These are phyloP conservation scores for Talaromyces sp. DNA, from an alignment of 2,329 filamentous ascomycete genomes.

Conservation along the genomic window DNA sequence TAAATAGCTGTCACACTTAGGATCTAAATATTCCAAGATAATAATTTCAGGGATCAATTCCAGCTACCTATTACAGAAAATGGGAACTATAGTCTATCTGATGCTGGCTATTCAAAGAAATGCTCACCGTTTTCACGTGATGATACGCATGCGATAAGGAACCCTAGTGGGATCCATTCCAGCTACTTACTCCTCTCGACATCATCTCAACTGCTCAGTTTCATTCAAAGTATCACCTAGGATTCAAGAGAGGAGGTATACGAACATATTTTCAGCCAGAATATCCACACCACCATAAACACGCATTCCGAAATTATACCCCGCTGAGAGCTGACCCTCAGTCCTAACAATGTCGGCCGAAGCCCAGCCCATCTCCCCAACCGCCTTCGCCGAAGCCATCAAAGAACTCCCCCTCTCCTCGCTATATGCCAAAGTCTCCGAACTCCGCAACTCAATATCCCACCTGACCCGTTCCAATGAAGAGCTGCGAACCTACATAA, in stretches of 20 bases:
- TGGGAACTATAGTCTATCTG: background rate
- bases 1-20: no score
- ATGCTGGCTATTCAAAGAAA: background rate
- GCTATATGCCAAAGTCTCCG: slow-evolving; percentile 57
- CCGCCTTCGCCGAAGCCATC: slow-evolving; percentile 52
- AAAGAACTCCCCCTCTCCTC: slow-evolving; percentile 53
- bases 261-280: background rate
- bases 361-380: slow-evolving; percentile 45
- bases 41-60: no score
- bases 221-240: background rate
- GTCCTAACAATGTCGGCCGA: slow-evolving; percentile 44
- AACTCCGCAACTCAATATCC: slow-evolving; percentile 55
- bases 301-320: background rate
- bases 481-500: slow-evolving; percentile 50
- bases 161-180: background rate
- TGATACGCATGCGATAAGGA: slow-evolving; percentile 10
- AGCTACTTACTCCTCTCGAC: background rate
- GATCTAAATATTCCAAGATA: no score
- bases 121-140: slow-evolving; percentile 5
- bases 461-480: slow-evolving; percentile 55
- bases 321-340: background rate
- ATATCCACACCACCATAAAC: background rate
- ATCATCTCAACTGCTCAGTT: background rate
- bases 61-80: no score
- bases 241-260: background rate